Conservation (phyloP, 192 early-diverging fungal species). For the Mycoemilia scoparia region DNA sequence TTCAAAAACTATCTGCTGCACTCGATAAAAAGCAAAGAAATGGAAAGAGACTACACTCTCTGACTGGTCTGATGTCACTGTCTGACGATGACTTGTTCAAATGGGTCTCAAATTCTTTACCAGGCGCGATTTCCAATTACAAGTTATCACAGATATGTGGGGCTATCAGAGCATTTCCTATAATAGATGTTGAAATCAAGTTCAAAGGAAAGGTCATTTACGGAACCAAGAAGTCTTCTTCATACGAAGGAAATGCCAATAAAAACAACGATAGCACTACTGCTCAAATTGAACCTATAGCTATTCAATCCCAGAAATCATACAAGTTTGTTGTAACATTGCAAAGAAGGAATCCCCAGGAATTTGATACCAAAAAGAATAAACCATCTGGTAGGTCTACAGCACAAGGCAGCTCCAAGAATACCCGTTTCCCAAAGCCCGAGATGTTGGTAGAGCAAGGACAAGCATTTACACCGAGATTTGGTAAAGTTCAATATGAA, state of each 20-base stretch:
- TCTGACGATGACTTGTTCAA: slow-evolving; percentile 24
- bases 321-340: slow-evolving; percentile 27
- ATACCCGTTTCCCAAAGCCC: slow-evolving; percentile 9
- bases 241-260: slow-evolving; percentile 5
- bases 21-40: not conserved
- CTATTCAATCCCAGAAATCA: slow-evolving; percentile 17
- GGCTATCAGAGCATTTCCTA: too few relatives aligned
- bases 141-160: too few relatives aligned
- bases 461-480: slow-evolving; percentile 61
- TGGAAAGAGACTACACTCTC: slow-evolving; percentile 8
- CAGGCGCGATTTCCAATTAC: not conserved
- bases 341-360: slow-evolving; percentile 6
- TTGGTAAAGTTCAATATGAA: slow-evolving; percentile 84
- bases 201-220: slow-evolving; percentile 4
- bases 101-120: slow-evolving; percentile 2
- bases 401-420: slow-evolving; percentile 8
- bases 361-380: slow-evolving; percentile 4
- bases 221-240: slow-evolving; percentile 4
- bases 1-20: not conserved
- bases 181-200: too few relatives aligned
- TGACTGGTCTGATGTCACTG: slow-evolving; percentile 17
- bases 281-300: slow-evolving; percentile 12
- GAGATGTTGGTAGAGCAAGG: slow-evolving; percentile 17
- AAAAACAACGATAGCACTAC: too few relatives aligned
- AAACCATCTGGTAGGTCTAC: not conserved